Evolutionary conservation across 139 green algal species (phyloP).

Genomic region (Chlorella sp.): DNA sequence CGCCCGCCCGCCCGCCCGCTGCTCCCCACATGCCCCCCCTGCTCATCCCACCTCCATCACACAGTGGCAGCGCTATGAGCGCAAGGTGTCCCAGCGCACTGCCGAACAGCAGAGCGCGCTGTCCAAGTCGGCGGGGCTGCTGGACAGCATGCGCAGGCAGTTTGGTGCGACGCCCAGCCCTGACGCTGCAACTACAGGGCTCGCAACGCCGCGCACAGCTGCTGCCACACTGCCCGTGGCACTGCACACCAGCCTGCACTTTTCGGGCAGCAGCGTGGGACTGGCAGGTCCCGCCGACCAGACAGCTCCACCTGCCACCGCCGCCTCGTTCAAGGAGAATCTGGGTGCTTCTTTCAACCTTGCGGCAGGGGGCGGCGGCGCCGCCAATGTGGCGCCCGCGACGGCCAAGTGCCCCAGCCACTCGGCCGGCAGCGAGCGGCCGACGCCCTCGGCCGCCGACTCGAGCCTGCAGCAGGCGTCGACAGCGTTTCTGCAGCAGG

Average conservation of each 20-base stretch:
- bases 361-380: background rate
- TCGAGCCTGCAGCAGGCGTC: slow-evolving; percentile 44
- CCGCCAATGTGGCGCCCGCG: background rate
- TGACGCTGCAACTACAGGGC: no score
- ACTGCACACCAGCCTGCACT: background rate
- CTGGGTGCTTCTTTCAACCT: background rate
- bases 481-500: slow-evolving; percentile 40
- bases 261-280: background rate
- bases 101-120: slow-evolving; percentile 10
- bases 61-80: slow-evolving; percentile 42
- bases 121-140: slow-evolving; percentile 8
- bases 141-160: slow-evolving; percentile 27
- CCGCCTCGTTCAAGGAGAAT: slow-evolving; percentile 3
- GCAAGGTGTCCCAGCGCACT: slow-evolving; percentile 33
- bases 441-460: background rate
- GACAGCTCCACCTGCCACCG: background rate
- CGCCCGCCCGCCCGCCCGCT: no score
- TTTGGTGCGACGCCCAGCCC: slow-evolving; percentile 24
- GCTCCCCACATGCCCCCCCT: no score
- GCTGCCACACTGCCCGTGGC: background rate
- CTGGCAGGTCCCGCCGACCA: background rate
- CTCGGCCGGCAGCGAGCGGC: no score
- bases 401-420: background rate
- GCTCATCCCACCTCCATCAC: background rate
- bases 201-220: background rate